These are phyloP conservation scores for Polytrichum commune DNA, from an alignment of 225 moss, liverwort and hornwort genomes.

Conservation along the genomic window DNA sequence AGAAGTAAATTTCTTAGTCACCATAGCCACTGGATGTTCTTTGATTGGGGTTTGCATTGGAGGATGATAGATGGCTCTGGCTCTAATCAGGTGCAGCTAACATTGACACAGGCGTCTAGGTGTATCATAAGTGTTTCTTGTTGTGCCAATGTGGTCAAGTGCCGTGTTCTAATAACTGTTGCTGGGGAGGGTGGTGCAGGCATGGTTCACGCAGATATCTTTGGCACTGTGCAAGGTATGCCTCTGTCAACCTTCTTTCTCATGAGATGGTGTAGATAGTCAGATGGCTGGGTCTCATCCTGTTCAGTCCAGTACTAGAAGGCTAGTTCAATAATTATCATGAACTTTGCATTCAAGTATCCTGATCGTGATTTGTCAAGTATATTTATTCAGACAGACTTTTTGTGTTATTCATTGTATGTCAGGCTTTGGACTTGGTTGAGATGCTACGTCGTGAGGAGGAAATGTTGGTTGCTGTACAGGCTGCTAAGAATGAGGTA, in stretches of 20 bases:
- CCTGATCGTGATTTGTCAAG: too few relatives aligned
- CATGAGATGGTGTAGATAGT: too few relatives aligned
- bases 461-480: slow-evolving; percentile 79
- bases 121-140: too few relatives aligned
- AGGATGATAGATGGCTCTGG: background rate
- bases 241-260: background rate
- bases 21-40: background rate
- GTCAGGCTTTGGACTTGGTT: slow-evolving; percentile 80
- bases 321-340: too few relatives aligned
- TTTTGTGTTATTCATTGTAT: background rate
- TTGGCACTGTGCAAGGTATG: slow-evolving; percentile 82
- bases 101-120: too few relatives aligned
- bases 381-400: too few relatives aligned
- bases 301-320: too few relatives aligned
- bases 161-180: too few relatives aligned
- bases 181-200: slow-evolving; percentile 46
- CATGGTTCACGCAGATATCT: slow-evolving; percentile 81
- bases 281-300: too few relatives aligned
- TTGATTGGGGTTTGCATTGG: background rate
- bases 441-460: slow-evolving; percentile 93
- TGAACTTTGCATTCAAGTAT: too few relatives aligned
- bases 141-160: too few relatives aligned
- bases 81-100: background rate
- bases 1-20: slow-evolving; percentile 42
- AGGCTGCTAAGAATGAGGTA: slow-evolving; percentile 81